Evolutionary conservation across 2,329 filamentous ascomycete species (phyloP).

Genomic region (Pseudogymnoascus sp.): DNA sequence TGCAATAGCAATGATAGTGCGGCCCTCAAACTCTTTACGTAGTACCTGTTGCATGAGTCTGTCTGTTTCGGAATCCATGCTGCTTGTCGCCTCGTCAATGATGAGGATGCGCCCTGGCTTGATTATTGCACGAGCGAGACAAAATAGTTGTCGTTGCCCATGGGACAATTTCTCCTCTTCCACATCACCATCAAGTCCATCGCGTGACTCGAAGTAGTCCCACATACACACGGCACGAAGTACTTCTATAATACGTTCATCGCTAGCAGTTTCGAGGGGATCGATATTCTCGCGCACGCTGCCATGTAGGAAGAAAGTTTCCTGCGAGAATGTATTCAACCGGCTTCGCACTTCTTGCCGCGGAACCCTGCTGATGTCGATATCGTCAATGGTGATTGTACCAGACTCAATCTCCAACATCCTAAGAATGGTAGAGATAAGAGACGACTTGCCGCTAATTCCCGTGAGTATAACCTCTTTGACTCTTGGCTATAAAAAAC

Average conservation of each 20-base stretch:
- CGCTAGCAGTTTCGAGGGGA: conserved; percentile 74
- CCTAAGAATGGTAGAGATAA: conserved; percentile 82
- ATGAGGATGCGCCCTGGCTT: conserved; percentile 32
- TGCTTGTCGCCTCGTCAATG: conserved; percentile 38
- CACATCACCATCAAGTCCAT: conserved; percentile 30
- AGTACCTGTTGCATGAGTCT: conserved; percentile 46
- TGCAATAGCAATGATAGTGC: conserved; percentile 42
- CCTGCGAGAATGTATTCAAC: conserved; percentile 92
- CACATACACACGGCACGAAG: conserved; percentile 61
- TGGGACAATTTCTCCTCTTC: conserved; percentile 71
- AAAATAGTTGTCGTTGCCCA: conserved; percentile 42
- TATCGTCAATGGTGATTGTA: conserved; percentile 74
- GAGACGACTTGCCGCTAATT: conserved; percentile 72
- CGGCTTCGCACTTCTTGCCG: conserved; percentile 81
- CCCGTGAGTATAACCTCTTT: conserved; percentile 25
- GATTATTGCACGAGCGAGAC: conserved; percentile 39
- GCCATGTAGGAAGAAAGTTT: conserved; percentile 82
- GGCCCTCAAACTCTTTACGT: conserved; percentile 41
- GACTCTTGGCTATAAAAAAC: conserved; percentile 26
- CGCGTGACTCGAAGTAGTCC: conserved; percentile 29
- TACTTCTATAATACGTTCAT: conserved; percentile 76
- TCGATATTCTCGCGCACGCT: conserved; percentile 84
- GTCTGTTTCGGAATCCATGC: conserved; percentile 51
- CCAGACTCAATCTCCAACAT: conserved; percentile 81
- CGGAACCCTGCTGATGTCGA: conserved; percentile 81